Conservation (phyloP, 306 rosid genomes). For the Coriaria nepalensis region DNA sequence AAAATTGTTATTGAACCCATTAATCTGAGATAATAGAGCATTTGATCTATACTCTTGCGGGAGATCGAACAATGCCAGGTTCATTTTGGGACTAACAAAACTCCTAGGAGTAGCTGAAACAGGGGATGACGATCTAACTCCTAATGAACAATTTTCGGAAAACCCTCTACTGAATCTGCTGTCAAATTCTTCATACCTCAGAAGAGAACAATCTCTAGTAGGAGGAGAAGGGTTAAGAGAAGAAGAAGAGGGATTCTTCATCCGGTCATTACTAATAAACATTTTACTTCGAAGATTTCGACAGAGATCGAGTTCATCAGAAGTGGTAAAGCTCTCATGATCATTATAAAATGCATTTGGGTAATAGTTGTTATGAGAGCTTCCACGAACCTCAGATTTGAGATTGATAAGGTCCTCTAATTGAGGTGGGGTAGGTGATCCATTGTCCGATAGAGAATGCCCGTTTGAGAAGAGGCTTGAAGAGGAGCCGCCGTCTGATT, state of each 20-base stretch:
- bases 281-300: conserved; percentile 21
- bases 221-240: conserved; percentile 2
- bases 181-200: conserved; percentile 7
- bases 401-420: conserved; percentile 20
- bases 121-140: conserved; percentile 17
- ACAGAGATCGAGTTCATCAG: conserved; percentile 29
- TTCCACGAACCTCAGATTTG: conserved; percentile 20
- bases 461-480: conserved; percentile 39
- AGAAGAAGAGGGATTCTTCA: background rate
- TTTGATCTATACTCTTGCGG: conserved; percentile 17
- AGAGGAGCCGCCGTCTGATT: conserved; percentile 42
- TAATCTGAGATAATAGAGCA: conserved; percentile 10
- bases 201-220: conserved; percentile 10
- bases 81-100: conserved; percentile 14
- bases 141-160: background rate
- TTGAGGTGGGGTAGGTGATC: conserved; percentile 38
- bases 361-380: conserved; percentile 10
- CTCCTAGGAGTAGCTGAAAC: conserved; percentile 7
- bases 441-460: conserved; percentile 32
- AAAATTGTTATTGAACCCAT: conserved; percentile 11
- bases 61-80: conserved; percentile 12
- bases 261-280: conserved; percentile 18
- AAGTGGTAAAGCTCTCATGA: conserved; percentile 15
- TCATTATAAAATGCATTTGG: conserved; percentile 14
- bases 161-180: conserved; percentile 13